Conservation (phyloP, 805 yeast genomes). For the Lipomyces sp. region DNA sequence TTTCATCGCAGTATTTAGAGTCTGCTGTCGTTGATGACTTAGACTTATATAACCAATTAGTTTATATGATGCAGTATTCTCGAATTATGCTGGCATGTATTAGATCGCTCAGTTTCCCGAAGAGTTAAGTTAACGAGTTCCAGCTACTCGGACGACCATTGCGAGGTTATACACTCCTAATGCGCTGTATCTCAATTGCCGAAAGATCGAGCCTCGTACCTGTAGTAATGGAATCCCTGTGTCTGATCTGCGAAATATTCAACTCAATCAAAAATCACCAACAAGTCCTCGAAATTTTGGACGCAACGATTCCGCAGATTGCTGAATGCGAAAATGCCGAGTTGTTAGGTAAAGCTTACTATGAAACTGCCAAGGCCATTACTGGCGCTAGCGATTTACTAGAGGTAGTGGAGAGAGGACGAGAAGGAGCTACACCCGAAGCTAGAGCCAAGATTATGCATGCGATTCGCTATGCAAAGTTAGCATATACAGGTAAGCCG, state of each 20-base stretch:
- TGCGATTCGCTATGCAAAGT: conserved; percentile 25
- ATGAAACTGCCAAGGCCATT: conserved; percentile 44
- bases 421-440: not conserved
- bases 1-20: conserved; percentile 9
- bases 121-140: not conserved
- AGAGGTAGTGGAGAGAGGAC: not conserved
- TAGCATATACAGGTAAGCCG: conserved; percentile 19
- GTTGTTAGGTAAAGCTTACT: conserved; percentile 50
- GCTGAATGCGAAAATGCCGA: conserved; percentile 50
- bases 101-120: not conserved
- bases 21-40: conserved; percentile 10
- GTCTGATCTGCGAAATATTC: conserved; percentile 54
- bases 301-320: conserved; percentile 53
- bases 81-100: conserved; percentile 10
- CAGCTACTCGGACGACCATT: conserved; percentile 6
- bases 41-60: conserved; percentile 16
- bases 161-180: conserved; percentile 26
- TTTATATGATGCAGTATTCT: conserved; percentile 22
- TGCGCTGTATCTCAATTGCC: conserved; percentile 46
- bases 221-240: conserved; percentile 53
- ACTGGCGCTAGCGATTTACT: conserved; percentile 27
- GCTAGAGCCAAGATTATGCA: conserved; percentile 6
- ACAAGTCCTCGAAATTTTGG: conserved; percentile 53
- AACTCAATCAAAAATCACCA: conserved; percentile 49
- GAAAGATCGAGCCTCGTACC: conserved; percentile 53